Conservation (phyloP, 78 protist species). For the Capsaspora owczarzaki region DNA sequence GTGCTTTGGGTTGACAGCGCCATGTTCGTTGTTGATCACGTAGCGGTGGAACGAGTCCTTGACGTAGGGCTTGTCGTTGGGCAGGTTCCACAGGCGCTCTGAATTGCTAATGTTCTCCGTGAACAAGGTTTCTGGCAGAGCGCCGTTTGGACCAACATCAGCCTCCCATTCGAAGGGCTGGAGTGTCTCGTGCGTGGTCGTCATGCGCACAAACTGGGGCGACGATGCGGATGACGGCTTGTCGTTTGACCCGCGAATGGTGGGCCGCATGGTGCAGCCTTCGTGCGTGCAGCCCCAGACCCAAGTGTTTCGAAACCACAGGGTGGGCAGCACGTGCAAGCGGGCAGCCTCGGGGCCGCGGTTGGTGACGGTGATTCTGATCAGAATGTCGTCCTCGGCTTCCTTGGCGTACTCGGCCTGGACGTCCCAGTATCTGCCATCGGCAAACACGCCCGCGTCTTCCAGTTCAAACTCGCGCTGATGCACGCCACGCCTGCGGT, state of each 20-base stretch:
- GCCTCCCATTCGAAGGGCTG: not conserved
- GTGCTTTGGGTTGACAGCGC: slow-evolving; percentile 24
- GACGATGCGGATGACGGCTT: no score
- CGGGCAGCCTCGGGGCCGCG: slow-evolving; percentile 21
- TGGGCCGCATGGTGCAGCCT: not conserved
- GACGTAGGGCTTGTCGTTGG: slow-evolving; percentile 19
- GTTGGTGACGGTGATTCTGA: slow-evolving; percentile 43
- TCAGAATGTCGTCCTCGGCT: slow-evolving; percentile 40
- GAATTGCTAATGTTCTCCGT: slow-evolving; percentile 65
- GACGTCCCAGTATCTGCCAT: slow-evolving; percentile 34
- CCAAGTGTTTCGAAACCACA: slow-evolving; percentile 79
- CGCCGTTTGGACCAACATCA: not conserved
- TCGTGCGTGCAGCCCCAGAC: slow-evolving; percentile 60
- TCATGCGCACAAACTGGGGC: not conserved
- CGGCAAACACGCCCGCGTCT: slow-evolving; percentile 57
- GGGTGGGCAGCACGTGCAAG: slow-evolving; percentile 44
- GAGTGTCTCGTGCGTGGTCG: not conserved
- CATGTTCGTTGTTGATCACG: slow-evolving; percentile 32
- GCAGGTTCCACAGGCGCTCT: slow-evolving; percentile 27
- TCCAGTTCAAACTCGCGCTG: slow-evolving; percentile 63
- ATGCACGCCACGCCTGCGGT: not conserved
- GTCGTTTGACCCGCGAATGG: no score
- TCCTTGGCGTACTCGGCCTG: slow-evolving; percentile 66
- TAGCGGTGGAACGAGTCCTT: slow-evolving; percentile 61
- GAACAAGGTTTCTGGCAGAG: slow-evolving; percentile 21